A percentile compares a stretch with the other conserved stretches of the same genome.
Evolutionary conservation across 169 alveolate genomes (phyloP).

Genomic region (Neospora caninum): DNA sequence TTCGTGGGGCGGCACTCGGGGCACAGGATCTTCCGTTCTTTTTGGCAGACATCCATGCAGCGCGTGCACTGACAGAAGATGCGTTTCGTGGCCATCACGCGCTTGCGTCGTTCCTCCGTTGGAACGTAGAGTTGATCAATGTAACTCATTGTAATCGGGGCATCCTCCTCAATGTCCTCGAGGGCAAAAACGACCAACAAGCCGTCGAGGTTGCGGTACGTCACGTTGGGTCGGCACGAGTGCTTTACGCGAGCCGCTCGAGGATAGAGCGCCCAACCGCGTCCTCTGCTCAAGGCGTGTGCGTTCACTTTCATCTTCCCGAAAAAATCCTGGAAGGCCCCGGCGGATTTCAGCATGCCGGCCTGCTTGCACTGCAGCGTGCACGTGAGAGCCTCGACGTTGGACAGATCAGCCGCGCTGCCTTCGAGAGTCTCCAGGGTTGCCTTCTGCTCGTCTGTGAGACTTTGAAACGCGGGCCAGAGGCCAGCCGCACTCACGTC

Average conservation of each 20-base stretch:
- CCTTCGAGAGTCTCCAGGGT: constrained; percentile 55
- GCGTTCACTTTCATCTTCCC: constrained; percentile 65
- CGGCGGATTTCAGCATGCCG: constrained; percentile 34
- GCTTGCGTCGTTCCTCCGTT: constrained; percentile 64
- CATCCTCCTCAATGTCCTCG: constrained; percentile 44
- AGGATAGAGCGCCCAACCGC: constrained; percentile 63
- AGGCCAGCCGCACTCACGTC: constrained; percentile 54
- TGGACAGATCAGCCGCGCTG: constrained; percentile 47
- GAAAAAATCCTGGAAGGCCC: constrained; percentile 41
- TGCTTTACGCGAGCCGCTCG: constrained; percentile 59
- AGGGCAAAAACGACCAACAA: constrained; percentile 59
- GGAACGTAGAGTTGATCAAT: constrained; percentile 62
- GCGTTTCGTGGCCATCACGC: constrained; percentile 57
- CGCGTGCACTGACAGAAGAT: constrained; percentile 64
- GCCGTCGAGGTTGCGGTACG: constrained; percentile 66
- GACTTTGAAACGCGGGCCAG: constrained; percentile 55
- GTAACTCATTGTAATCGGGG: constrained; percentile 47
- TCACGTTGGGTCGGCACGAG: constrained; percentile 64
- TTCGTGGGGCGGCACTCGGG: constrained; percentile 64
- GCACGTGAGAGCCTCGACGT: constrained; percentile 55
- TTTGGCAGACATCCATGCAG: constrained; percentile 24
- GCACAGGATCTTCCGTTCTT: constrained; percentile 55
- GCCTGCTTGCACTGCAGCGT: constrained; percentile 35
- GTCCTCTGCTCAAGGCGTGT: constrained; percentile 35
- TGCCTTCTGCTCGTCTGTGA: constrained; percentile 49